Evolutionary conservation across 306 rosid species (phyloP).

Genomic region (Begonia peltatifolia): DNA sequence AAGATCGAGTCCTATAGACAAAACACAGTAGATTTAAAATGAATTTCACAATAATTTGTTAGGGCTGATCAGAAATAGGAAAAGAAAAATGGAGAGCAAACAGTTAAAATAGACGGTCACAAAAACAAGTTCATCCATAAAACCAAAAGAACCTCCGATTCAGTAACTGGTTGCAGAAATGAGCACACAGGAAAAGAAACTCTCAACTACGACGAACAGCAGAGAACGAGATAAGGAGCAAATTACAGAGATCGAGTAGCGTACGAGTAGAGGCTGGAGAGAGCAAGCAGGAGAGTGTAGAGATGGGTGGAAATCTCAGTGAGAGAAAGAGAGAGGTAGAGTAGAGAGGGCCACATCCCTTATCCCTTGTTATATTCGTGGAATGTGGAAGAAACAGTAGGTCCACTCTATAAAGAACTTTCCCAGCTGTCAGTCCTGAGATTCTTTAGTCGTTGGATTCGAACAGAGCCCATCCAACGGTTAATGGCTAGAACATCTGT

Average conservation of each 20-base stretch:
- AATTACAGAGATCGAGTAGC: conserved; percentile 13
- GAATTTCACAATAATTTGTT: no score
- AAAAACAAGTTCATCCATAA: no score
- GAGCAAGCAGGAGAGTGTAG: not conserved
- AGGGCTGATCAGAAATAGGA: no score
- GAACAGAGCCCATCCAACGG: not conserved
- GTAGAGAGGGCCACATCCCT: not conserved
- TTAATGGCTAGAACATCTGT: not conserved
- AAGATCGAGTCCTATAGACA: no score
- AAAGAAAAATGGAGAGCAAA: no score
- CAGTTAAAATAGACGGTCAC: no score
- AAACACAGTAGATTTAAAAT: no score
- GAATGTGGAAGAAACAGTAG: not conserved
- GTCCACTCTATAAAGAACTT: not conserved
- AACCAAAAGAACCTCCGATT: no score
- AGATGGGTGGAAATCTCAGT: not conserved
- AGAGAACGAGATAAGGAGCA: conserved; percentile 2
- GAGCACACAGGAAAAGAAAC: no score
- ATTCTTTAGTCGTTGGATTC: not conserved
- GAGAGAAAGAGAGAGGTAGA: not conserved
- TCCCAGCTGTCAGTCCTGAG: not conserved
- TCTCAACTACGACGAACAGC: no score
- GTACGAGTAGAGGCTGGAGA: not conserved
- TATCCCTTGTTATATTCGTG: not conserved
- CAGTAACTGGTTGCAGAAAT: no score